Evolutionary conservation across 2,329 filamentous ascomycete species (phyloP).

Genomic region (Fusarium poae): DNA sequence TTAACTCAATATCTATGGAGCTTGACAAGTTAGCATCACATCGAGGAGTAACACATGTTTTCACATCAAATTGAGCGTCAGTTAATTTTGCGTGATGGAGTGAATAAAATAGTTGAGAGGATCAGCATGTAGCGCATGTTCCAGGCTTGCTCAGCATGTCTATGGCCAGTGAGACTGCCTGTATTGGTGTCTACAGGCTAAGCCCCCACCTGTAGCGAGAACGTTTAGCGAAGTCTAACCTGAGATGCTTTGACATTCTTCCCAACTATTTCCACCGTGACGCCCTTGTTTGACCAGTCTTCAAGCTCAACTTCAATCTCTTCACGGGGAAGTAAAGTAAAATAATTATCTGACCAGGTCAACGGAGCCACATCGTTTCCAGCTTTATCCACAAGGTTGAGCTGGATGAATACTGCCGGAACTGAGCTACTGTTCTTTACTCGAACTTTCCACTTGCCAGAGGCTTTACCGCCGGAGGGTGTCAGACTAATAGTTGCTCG

Average conservation of each 20-base stretch:
- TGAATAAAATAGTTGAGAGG: not conserved
- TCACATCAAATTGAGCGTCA: not conserved
- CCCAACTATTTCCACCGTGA: not conserved
- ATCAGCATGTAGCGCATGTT: not conserved
- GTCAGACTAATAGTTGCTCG: not conserved
- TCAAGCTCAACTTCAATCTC: not conserved
- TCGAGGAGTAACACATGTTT: not conserved
- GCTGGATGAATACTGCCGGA: not conserved
- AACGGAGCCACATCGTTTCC: not conserved
- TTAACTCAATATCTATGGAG: not conserved
- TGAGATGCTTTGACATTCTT: not conserved
- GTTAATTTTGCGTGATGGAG: too few relatives aligned
- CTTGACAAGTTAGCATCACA: too few relatives aligned
- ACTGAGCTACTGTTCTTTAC: not conserved
- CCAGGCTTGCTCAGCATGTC: too few relatives aligned
- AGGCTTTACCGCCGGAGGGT: not conserved
- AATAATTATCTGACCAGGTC: conserved; percentile 3
- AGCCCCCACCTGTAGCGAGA: too few relatives aligned
- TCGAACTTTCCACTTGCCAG: not conserved
- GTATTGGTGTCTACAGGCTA: too few relatives aligned
- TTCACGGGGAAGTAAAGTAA: not conserved
- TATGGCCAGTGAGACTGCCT: too few relatives aligned
- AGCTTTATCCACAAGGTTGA: not conserved
- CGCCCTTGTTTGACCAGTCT: not conserved
- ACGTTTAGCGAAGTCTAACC: too few relatives aligned